Evolutionary conservation across 768 basidiomycete species (phyloP).

Genomic region (Hygrocybe coccinea): DNA sequence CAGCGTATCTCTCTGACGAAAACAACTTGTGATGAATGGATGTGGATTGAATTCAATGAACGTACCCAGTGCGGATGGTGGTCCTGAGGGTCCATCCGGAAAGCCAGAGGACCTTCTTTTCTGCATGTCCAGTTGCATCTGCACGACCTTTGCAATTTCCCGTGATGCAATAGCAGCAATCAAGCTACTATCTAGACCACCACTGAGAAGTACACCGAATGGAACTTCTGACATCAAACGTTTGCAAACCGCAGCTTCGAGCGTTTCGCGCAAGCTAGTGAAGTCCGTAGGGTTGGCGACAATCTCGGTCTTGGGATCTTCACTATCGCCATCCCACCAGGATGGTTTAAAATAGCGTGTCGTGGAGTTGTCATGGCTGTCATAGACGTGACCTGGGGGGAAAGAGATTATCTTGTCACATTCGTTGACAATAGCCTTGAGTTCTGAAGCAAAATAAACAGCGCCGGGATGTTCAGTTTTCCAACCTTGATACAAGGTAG

Average conservation of each 20-base stretch:
- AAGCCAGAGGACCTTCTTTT: constrained; percentile 53
- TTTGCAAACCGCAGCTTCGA: constrained; percentile 91
- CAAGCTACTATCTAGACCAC: constrained; percentile 92
- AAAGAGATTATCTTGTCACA: constrained; percentile 94
- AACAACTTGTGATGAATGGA: constrained; percentile 10
- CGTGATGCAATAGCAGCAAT: constrained; percentile 93
- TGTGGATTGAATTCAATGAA: not conserved
- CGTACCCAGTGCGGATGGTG: constrained; percentile 31
- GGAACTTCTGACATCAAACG: constrained; percentile 98
- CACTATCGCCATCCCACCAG: constrained; percentile 85
- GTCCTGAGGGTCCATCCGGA: constrained; percentile 54
- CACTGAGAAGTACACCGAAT: constrained; percentile 92
- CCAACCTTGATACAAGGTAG: constrained; percentile 98
- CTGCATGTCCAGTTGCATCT: constrained; percentile 69
- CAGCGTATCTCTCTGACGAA: constrained; percentile 73
- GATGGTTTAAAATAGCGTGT: constrained; percentile 81
- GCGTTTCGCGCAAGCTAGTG: constrained; percentile 65
- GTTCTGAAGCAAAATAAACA: constrained; percentile 91
- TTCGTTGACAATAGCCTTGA: constrained; percentile 85
- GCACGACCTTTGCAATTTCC: constrained; percentile 88
- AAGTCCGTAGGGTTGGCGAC: constrained; percentile 63
- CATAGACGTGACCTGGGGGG: constrained; percentile 95
- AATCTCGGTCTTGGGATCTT: constrained; percentile 47
- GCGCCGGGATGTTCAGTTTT: constrained; percentile 74
- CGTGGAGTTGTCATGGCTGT: constrained; percentile 74